Base-by-base conservation (phyloP, 192 early-diverging fungal genomes). In the Cladochytrium replicatum region DNA sequence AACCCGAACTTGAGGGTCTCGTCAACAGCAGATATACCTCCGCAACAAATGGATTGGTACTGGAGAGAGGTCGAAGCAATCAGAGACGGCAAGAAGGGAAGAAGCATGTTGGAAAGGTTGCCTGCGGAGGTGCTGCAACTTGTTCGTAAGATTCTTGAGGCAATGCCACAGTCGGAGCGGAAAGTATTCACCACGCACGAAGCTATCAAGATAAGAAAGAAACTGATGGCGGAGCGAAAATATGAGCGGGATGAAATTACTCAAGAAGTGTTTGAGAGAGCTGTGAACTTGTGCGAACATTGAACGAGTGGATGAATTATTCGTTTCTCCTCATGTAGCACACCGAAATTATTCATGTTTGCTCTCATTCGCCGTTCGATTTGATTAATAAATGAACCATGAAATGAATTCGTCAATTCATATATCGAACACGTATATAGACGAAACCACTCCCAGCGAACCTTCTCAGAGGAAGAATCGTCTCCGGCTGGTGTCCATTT, bases 401-500 rank as follows among this genome's bases (percentile, higher is more conserved):
- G n/a, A n/a, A n/a, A n/a, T n/a, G n/a, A n/a, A n/a, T n/a, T n/a
- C n/a, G n/a, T n/a, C n/a, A n/a, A n/a, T n/a, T n/a, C n/a, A n/a
- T n/a, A n/a, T n/a, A n/a, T n/a, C n/a, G n/a, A n/a, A n/a, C n/a
- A n/a, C n/a, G n/a, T n/a, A n/a, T n/a, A n/a, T n/a, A n/a, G n/a
- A n/a, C n/a, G n/a, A n/a, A n/a, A n/a, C n/a, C n/a, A n/a, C n/a
- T n/a, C n/a, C n/a, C n/a, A n/a, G n/a, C n/a, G n/a, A n/a, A 54
- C 23, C 68, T 69, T 86, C 47, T 86, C 61, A 67, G n/a, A n/a
- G n/a, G n/a, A 90, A 90, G 75, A 95, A 91, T 48, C 81, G 68
- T 58, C 86, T 68, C 32, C 91, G 80, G 55, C 86, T 89, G 7
- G 91, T 95, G 61, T 91, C 89, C 82, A 93, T 72, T 31, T 65